These are phyloP conservation scores for Heritiera littoralis DNA, from an alignment of 345 rosid species.

Conservation along the genomic window DNA sequence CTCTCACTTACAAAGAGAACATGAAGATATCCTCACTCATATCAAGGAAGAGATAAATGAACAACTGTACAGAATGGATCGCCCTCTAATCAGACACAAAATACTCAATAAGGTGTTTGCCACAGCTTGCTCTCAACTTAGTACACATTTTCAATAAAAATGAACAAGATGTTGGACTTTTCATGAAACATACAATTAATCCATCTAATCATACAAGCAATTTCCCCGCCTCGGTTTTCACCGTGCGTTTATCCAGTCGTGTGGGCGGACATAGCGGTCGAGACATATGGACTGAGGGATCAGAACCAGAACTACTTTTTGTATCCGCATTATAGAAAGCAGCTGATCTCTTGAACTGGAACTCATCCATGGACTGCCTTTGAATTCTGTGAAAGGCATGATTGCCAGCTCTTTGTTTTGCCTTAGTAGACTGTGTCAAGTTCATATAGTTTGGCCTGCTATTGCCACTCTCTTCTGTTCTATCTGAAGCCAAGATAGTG, in stretches of 20 bases:
- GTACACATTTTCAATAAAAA: neutral
- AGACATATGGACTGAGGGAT: constrained; percentile 47
- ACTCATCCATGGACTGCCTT: constrained; percentile 92
- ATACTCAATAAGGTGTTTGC: neutral
- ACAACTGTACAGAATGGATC: neutral
- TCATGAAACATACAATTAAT: neutral
- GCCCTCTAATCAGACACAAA: neutral
- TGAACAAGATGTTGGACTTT: constrained; percentile 12
- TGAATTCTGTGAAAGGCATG: constrained; percentile 42
- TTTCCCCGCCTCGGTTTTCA: constrained; percentile 28
- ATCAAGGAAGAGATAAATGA: neutral
- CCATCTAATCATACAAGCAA: constrained; percentile 4
- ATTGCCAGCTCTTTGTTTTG: constrained; percentile 48
- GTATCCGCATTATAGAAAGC: constrained; percentile 44
- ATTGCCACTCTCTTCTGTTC: constrained; percentile 49
- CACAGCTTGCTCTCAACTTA: neutral
- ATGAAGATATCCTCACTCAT: constrained; percentile 23
- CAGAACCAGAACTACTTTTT: constrained; percentile 41
- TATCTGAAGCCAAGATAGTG: constrained; percentile 53
- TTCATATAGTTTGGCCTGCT: constrained; percentile 76
- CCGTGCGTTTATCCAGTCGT: constrained; percentile 36
- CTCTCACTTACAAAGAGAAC: constrained; percentile 56
- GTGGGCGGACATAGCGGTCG: constrained; percentile 50
- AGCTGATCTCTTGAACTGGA: constrained; percentile 64
- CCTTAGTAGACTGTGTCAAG: constrained; percentile 80